These are phyloP conservation scores for Gossypium ekmanianum DNA, from an alignment of 345 rosid genomes.

Conservation along the genomic window DNA sequence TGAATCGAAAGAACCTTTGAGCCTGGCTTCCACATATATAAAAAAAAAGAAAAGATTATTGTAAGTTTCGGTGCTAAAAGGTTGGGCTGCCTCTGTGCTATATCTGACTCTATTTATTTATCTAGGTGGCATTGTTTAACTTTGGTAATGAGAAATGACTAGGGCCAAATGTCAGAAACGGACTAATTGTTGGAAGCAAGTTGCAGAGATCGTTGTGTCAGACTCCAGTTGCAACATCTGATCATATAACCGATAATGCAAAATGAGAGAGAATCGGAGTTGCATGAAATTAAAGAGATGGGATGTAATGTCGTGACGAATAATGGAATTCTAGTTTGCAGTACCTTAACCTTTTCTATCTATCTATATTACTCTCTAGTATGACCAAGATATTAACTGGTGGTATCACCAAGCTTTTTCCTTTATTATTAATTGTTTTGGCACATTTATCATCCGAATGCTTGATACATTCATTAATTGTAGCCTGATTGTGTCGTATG, in stretches of 20 bases:
- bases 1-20: slow-evolving; percentile 37
- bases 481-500: background rate
- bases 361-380: background rate
- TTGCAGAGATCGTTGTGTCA: background rate
- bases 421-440: too few relatives aligned
- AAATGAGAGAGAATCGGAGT: background rate
- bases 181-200: background rate
- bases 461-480: too few relatives aligned
- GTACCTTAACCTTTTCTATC: background rate
- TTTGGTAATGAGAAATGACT: background rate
- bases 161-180: background rate
- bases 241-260: background rate
- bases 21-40: background rate
- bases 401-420: background rate
- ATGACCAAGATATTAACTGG: background rate
- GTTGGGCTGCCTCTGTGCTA: background rate
- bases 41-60: too few relatives aligned
- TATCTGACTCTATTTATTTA: background rate
- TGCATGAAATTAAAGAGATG: background rate
- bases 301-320: background rate
- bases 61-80: background rate
- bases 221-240: background rate
- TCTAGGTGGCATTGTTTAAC: background rate
- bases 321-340: background rate
- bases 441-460: too few relatives aligned